Base-by-base conservation (phyloP, 306 rosid species). In the Malus sieversii region DNA sequence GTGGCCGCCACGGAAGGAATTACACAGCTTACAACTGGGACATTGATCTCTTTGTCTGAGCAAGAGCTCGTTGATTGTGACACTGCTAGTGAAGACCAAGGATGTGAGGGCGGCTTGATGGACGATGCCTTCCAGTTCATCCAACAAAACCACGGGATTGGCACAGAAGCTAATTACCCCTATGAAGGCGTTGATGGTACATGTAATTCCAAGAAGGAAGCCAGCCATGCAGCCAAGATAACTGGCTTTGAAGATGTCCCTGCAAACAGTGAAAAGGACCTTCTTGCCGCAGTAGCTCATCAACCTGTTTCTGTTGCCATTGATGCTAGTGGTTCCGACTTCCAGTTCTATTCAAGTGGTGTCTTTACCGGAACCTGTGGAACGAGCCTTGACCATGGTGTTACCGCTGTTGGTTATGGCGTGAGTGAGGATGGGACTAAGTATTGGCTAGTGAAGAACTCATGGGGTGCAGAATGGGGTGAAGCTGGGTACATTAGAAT, bases 21-120 rank as follows among this genome's bases (percentile, higher is more conserved):
- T 42, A 78, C 80, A 19, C 16, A 45, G 57, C 16, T 81, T 15
- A 77, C 30, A 5, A 65, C 52, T 0, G 52, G 18, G 4, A 46
- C 14, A 3, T 46, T 46, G 52, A 46, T 46, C 52, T 46, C 52
- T 20, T 72, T 83, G 25, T 85, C 85, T 0, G 84, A 83, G 74
- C 87, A 88, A 83, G 87, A 85, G 75, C 83, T 85, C 35, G 82
- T 83, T 44, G 87, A 88, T 61, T 84, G 92, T 70, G 92, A 85
- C 64, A 77, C 74, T 13, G 58, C 25, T 8, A 77, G 85, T 11
- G 84, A 84, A 6, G 85, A 82, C 63, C 81, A 77, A 13, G 52
- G 52, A 0, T 46, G 52, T 46, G 52, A 46, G 52, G 52, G 52
- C 15, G 52, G 52, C 52, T 46, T 46, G 5, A 46, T 46, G 52